Base-by-base conservation (phyloP, 192 early-diverging fungal species). In the Entomortierella parvispora region DNA sequence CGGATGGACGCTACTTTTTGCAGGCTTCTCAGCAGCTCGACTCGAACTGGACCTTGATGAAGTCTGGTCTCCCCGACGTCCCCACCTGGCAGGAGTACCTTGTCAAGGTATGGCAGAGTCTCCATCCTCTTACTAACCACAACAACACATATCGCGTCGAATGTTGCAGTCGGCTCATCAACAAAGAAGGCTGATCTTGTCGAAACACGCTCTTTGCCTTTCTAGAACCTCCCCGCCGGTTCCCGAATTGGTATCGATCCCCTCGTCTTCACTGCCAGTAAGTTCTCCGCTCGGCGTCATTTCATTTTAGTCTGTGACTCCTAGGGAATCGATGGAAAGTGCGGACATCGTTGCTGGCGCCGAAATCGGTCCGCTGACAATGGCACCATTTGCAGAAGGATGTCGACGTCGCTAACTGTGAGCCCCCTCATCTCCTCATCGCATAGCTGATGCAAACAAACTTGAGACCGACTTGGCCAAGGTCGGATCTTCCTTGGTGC, bases 1-100 rank as follows among this genome's bases (percentile, higher is more conserved):
- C 97, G 7, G 97, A 99, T 79, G 97, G 97, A 6, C 89, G 97
- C 52, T 99, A 99, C 90, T 98, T 95, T 83, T 81, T 99, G 65
- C 97, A 99, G 76, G 97, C 96, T 15, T 88, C 91, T 3, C 83
- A 94, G 78, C 94, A 99, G 82, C 85, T 99, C 66, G 96, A 96
- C 79, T 54, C 47, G 57, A 95, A 96, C 82, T 99, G 97, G 97
- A 91, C 86, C 46, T 82, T 99, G 81, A 95, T 95, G 91, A 99
- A 99, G 85, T 81, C 84, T 63, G 97, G 96, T 15, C 69, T 96
- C 28, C 90, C 93, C 1, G 91, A 92, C 34, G 91, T 95, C 2
- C 96, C 95, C 15, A 91, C 91, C 20, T 94, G 93, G 88, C 93
- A 95, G 77, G 92, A 94, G 53, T 99, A 93, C 84, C 80, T 99